Evolutionary conservation across 2,329 filamentous ascomycete species (phyloP).

Genomic region (Diaporthe citrichinensis): DNA sequence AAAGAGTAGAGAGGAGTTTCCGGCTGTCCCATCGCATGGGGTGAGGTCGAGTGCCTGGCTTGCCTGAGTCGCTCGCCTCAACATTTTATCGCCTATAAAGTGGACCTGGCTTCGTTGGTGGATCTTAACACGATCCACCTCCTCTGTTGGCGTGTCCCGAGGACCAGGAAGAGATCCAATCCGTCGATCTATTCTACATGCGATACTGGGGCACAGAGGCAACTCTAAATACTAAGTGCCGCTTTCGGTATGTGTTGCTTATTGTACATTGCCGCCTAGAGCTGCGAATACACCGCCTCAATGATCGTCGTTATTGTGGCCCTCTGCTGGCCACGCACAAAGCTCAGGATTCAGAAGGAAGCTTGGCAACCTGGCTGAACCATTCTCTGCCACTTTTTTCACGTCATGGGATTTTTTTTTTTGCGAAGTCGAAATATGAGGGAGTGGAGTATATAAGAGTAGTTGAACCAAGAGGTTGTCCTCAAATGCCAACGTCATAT

Average conservation of each 20-base stretch:
- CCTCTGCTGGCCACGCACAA: not conserved
- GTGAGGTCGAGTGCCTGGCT: not conserved
- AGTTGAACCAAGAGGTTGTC: not conserved
- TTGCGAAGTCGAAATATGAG: too few species aligned
- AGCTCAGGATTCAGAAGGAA: slow-evolving; percentile 3
- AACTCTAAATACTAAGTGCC: not conserved
- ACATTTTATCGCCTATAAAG: not conserved
- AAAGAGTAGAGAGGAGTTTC: not conserved
- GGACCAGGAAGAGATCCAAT: not conserved
- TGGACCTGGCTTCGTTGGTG: not conserved
- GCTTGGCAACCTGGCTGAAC: not conserved
- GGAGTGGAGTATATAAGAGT: not conserved
- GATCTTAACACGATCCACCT: not conserved
- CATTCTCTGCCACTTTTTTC: not conserved
- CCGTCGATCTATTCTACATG: not conserved
- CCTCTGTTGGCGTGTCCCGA: not conserved
- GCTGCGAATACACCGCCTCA: slow-evolving; percentile 4
- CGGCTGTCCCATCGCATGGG: not conserved
- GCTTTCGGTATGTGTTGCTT: not conserved
- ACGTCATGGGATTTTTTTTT: not conserved
- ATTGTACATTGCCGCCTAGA: not conserved
- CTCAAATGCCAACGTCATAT: not conserved
- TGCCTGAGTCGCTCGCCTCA: not conserved
- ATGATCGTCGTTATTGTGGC: slow-evolving; percentile 4
- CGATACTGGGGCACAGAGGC: not conserved